Conservation (phyloP, 441 rosid genomes). For the Melastoma candidum region DNA sequence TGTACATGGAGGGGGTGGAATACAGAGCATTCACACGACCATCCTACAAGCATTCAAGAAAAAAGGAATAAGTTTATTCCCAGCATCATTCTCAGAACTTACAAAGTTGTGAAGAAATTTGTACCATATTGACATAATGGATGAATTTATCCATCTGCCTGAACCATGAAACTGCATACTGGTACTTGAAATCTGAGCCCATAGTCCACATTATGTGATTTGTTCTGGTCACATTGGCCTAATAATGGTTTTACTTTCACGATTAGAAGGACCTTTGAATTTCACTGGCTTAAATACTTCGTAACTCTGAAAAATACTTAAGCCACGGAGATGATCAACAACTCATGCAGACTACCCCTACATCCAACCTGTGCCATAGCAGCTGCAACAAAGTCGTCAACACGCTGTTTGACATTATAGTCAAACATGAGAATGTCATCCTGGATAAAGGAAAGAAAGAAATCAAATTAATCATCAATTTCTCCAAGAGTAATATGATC, state of each 20-base stretch:
- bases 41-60: too few relatives aligned
- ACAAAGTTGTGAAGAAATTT: background rate
- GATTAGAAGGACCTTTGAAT: background rate
- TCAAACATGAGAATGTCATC: conserved; percentile 57
- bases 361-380: conserved; percentile 48
- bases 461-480: conserved; percentile 16
- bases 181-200: conserved; percentile 77
- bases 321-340: background rate
- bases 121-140: conserved; percentile 63
- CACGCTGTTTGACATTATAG: conserved; percentile 23
- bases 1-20: too few relatives aligned
- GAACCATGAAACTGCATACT: conserved; percentile 68
- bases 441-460: conserved; percentile 20
- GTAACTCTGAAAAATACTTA: background rate
- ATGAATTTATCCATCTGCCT: conserved; percentile 76
- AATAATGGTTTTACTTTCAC: background rate
- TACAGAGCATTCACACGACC: too few relatives aligned
- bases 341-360: background rate
- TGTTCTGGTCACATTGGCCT: conserved; percentile 71
- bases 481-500: conserved; percentile 12
- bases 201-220: conserved; percentile 68
- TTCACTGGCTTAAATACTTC: too few relatives aligned
- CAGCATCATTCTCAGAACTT: background rate
- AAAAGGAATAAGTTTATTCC: background rate
- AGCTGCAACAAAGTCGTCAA: conserved; percentile 47